Evolutionary conservation across 106 monocot genomes (phyloP).

Genomic region (Dendrobium huoshanense): DNA sequence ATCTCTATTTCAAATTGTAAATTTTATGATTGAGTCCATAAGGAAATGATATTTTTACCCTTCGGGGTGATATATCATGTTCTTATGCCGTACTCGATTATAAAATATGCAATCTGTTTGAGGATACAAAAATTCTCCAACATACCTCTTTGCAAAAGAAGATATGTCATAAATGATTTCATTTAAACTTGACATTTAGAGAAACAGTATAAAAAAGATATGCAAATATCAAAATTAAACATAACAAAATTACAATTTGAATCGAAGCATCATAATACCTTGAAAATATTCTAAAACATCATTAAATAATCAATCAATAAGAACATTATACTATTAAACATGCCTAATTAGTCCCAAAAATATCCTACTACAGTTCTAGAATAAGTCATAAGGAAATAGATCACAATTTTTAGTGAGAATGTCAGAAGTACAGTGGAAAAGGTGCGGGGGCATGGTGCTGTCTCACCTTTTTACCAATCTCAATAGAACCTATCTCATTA

Average conservation of each 20-base stretch:
- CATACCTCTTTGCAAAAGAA: background rate
- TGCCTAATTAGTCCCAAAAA: background rate
- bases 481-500: slow-evolving; percentile 81
- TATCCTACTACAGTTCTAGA: background rate
- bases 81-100: too few species aligned
- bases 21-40: too few species aligned
- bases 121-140: too few species aligned
- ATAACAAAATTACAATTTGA: background rate
- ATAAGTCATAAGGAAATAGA: background rate
- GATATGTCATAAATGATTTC: background rate
- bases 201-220: background rate
- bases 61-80: too few species aligned
- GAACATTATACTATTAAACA: background rate
- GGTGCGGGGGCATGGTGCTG: background rate
- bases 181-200: background rate
- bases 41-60: too few species aligned
- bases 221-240: background rate
- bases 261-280: background rate
- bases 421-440: background rate
- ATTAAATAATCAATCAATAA: background rate
- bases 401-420: background rate
- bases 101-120: too few species aligned
- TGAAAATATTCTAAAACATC: background rate
- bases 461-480: slow-evolving; percentile 86
- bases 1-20: too few species aligned